Conservation (phyloP, 1,284 basidiomycete species). For the Puccinia brachypodii region DNA sequence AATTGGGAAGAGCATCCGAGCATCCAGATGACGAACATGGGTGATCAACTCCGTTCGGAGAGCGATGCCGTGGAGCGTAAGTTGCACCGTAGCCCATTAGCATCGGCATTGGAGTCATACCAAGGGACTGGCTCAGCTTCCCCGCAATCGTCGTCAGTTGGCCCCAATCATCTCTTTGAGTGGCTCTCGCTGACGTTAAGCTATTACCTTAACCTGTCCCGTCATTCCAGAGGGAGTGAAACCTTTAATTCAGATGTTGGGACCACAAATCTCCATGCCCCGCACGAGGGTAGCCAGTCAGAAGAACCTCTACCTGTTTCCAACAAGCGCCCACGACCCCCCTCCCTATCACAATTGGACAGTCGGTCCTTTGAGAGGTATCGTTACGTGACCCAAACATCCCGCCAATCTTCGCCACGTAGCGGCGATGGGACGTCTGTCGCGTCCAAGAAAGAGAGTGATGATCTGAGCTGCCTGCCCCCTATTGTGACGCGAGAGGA, state of each 20-base stretch:
- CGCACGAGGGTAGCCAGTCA: neutral
- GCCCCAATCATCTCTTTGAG: neutral
- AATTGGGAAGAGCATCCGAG: constrained; percentile 1
- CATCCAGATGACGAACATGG: neutral
- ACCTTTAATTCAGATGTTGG: constrained; percentile 5
- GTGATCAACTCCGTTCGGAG: neutral
- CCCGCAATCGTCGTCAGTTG: constrained; percentile 26
- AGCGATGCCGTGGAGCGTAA: neutral
- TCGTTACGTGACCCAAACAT: neutral
- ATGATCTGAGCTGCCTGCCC: constrained; percentile 30
- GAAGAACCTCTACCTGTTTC: neutral
- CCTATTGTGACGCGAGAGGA: constrained; percentile 46
- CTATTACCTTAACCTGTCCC: neutral
- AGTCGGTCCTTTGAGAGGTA: constrained; percentile 25
- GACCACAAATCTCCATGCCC: neutral
- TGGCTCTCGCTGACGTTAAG: neutral
- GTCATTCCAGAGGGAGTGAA: neutral
- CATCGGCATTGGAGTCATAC: neutral
- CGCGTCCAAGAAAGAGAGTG: neutral
- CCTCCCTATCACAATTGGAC: constrained; percentile 20
- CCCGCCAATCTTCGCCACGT: neutral
- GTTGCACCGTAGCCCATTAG: neutral
- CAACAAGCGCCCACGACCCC: constrained; percentile 17
- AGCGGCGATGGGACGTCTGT: neutral
- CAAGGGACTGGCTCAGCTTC: constrained; percentile 7